Conservation (phyloP, 345 rosid genomes). For the Clausena lansium region DNA sequence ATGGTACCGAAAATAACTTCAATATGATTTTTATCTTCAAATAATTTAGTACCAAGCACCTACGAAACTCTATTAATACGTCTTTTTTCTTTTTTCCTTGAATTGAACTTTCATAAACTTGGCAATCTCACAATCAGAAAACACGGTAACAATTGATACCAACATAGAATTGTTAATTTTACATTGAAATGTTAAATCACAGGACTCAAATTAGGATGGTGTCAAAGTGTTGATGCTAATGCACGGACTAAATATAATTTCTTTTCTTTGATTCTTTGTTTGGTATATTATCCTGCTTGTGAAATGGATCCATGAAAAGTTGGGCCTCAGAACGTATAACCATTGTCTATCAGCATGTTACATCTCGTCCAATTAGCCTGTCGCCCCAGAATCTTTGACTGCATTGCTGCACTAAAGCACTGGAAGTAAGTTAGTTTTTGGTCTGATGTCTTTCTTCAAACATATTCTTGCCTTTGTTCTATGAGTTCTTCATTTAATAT, state of each 20-base stretch:
- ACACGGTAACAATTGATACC: no score
- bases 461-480: not conserved
- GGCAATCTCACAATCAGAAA: no score
- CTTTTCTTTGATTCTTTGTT: constrained; percentile 14
- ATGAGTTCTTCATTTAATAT: not conserved
- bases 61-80: no score
- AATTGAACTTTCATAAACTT: no score
- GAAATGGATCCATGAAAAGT: constrained; percentile 52
- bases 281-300: constrained; percentile 40
- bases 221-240: not conserved
- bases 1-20: no score
- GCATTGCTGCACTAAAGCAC: constrained; percentile 69
- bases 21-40: no score
- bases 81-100: no score
- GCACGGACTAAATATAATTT: not conserved
- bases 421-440: constrained; percentile 50
- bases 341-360: constrained; percentile 45
- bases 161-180: no score
- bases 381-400: constrained; percentile 71
- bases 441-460: not conserved
- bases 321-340: constrained; percentile 34
- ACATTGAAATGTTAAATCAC: no score
- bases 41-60: no score
- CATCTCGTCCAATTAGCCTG: constrained; percentile 55
- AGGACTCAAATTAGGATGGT: no score